phyloP scores from a whole-genome alignment of 345 rosid genomes.

The Physaria fendleri region DNA sequence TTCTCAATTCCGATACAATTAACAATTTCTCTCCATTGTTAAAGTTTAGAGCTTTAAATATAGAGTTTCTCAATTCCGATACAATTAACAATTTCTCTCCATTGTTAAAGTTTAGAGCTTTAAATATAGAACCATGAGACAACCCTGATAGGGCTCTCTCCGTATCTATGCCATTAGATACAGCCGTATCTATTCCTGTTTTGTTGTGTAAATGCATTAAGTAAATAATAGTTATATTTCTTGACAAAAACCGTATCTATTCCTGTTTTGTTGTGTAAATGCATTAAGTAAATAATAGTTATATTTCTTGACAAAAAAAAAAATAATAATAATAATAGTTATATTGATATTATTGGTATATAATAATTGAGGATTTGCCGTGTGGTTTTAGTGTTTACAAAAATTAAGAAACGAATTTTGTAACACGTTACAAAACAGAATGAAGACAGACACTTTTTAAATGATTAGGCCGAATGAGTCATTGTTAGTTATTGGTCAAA shows the following conservation, averaged over 20 bases:
- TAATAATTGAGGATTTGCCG: not conserved
- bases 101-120: not conserved
- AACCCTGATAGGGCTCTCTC: not conserved
- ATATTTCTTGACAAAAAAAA: too few species aligned
- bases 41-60: not conserved
- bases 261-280: conserved; percentile 22
- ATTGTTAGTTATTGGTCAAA: too few species aligned
- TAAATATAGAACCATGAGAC: not conserved
- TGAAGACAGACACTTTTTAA: too few species aligned
- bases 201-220: conserved; percentile 14
- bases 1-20: not conserved
- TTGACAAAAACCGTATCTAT: too few species aligned
- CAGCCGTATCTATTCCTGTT: too few species aligned
- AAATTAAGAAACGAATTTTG: conserved; percentile 9
- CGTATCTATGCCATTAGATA: too few species aligned
- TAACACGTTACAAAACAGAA: too few species aligned
- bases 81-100: not conserved
- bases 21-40: not conserved
- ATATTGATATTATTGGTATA: not conserved
- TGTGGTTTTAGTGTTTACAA: conserved; percentile 3
- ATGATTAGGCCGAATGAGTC: too few species aligned
- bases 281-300: conserved; percentile 18
- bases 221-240: conserved; percentile 19
- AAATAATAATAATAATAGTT: too few species aligned
- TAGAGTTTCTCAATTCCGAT: not conserved